Conservation (phyloP, 805 yeast species). For the Hanseniaspora guilliermondii region DNA sequence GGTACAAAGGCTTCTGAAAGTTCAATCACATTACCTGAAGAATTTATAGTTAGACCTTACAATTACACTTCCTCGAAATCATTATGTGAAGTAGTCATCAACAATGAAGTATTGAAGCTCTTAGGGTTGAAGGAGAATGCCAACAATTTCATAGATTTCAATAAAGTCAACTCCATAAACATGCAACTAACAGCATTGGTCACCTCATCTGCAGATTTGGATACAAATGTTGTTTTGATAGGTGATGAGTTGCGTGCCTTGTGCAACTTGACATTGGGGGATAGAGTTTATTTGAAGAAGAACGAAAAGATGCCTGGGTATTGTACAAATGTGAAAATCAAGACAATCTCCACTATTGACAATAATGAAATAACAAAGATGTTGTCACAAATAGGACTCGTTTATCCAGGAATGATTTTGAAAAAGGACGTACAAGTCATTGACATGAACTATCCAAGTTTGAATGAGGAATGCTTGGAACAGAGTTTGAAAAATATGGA, state of each 20-base stretch:
- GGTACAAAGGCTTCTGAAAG: background rate
- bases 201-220: constrained; percentile 27
- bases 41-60: constrained; percentile 32
- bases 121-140: constrained; percentile 31
- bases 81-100: constrained; percentile 30
- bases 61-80: constrained; percentile 23
- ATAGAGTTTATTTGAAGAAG: constrained; percentile 38
- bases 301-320: constrained; percentile 38
- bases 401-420: constrained; percentile 44
- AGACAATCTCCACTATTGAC: constrained; percentile 20
- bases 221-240: constrained; percentile 35
- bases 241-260: constrained; percentile 36
- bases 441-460: constrained; percentile 24
- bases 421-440: constrained; percentile 20
- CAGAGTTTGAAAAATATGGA: constrained; percentile 28
- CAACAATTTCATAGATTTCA: constrained; percentile 31
- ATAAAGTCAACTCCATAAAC: constrained; percentile 31
- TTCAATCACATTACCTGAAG: constrained; percentile 28
- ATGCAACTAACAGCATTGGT: constrained; percentile 37
- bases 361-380: constrained; percentile 31
- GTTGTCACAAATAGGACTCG: constrained; percentile 43
- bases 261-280: constrained; percentile 38
- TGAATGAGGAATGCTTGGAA: background rate
- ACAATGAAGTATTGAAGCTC: constrained; percentile 34
- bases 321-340: constrained; percentile 27